Conservation (phyloP, 306 rosid genomes). For the Glycine latifolia region DNA sequence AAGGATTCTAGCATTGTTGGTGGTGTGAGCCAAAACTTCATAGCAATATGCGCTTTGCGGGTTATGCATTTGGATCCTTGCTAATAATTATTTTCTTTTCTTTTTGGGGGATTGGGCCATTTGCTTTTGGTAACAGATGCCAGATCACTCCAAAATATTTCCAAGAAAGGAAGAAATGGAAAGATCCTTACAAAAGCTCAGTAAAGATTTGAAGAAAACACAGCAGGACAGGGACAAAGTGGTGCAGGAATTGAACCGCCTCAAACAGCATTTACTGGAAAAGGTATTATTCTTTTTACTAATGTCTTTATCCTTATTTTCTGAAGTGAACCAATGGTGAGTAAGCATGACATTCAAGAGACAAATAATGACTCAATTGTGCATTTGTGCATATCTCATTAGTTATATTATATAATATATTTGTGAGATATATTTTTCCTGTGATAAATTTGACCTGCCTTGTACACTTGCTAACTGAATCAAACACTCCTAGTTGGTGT, state of each 20-base stretch:
- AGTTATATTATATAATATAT: not conserved
- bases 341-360: slow-evolving; percentile 1
- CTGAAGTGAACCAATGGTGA: not conserved
- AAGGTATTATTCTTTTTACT: slow-evolving; percentile 60
- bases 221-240: slow-evolving; percentile 75
- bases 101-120: slow-evolving; percentile 16
- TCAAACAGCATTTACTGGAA: slow-evolving; percentile 86
- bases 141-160: slow-evolving; percentile 60
- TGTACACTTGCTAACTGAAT: slow-evolving; percentile 11
- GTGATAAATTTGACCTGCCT: slow-evolving; percentile 9
- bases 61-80: not conserved
- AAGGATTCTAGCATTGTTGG: slow-evolving; percentile 46
- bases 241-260: slow-evolving; percentile 76
- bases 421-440: slow-evolving; percentile 7
- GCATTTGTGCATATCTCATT: not conserved
- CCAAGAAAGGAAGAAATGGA: slow-evolving; percentile 80
- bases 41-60: not conserved
- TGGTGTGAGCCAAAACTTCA: slow-evolving; percentile 56
- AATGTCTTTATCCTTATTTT: not conserved
- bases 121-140: slow-evolving; percentile 49
- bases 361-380: not conserved
- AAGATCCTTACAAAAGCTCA: slow-evolving; percentile 59
- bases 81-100: slow-evolving; percentile 17
- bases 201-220: slow-evolving; percentile 66
- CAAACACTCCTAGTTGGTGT: not conserved